A percentile compares a stretch with the other conserved stretches of the same genome.
Evolutionary conservation across 768 basidiomycete genomes (phyloP).

Genomic region (Rhizopogon vulgaris): DNA sequence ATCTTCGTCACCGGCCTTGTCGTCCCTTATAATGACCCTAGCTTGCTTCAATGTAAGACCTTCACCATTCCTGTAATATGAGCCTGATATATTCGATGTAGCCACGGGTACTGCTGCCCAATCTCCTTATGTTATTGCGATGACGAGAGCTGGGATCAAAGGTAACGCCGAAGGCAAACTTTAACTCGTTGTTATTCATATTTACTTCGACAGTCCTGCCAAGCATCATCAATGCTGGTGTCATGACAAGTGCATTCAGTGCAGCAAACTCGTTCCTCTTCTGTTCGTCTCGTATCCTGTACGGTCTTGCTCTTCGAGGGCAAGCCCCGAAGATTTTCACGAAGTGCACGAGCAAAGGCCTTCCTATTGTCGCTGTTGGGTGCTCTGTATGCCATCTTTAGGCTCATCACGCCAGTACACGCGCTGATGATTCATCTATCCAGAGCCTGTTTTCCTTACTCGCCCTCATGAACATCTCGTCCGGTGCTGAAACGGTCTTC

Average conservation of each 20-base stretch:
- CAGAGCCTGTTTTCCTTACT: slow-evolving; percentile 38
- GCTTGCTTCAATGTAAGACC: slow-evolving; percentile 36
- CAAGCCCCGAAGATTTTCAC: slow-evolving; percentile 48
- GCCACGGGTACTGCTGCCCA: slow-evolving; percentile 54
- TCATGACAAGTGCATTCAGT: slow-evolving; percentile 70
- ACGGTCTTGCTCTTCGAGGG: slow-evolving; percentile 39
- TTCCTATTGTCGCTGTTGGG: slow-evolving; percentile 38
- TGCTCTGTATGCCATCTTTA: slow-evolving; percentile 16
- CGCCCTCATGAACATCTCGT: slow-evolving; percentile 61
- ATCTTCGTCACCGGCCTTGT: slow-evolving; percentile 69
- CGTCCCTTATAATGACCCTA: slow-evolving; percentile 56
- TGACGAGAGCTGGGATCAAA: slow-evolving; percentile 62
- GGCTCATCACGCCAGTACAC: not conserved
- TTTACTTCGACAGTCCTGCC: slow-evolving; percentile 37
- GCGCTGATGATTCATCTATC: slow-evolving; percentile 1
- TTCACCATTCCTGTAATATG: not conserved
- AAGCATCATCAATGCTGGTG: slow-evolving; percentile 63
- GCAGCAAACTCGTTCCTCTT: slow-evolving; percentile 64
- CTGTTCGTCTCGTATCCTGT: slow-evolving; percentile 36
- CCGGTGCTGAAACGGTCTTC: slow-evolving; percentile 39
- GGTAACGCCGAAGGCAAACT: slow-evolving; percentile 21
- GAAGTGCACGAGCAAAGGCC: slow-evolving; percentile 41
- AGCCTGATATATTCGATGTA: slow-evolving; percentile 31
- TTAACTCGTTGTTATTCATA: not conserved
- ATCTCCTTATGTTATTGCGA: slow-evolving; percentile 81